phyloP scores from a whole-genome alignment of 179 eudicot genomes.

The Nepenthes alata region DNA sequence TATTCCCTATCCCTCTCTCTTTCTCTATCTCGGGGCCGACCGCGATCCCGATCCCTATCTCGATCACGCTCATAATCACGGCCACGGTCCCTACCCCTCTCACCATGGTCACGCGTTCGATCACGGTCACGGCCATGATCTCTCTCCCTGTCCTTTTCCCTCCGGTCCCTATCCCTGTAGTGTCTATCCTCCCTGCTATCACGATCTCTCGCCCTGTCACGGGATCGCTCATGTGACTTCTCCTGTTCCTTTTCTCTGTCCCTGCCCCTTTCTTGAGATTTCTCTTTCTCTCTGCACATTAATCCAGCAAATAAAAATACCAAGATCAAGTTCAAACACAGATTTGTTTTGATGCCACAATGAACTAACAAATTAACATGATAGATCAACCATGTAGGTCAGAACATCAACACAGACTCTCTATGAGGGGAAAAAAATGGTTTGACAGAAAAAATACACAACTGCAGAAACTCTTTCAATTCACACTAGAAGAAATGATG shows the following conservation, averaged over 20 bases:
- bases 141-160: slow-evolving; percentile 41
- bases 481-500: too few species aligned
- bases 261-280: slow-evolving; percentile 72
- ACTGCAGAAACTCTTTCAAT: too few species aligned
- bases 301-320: neutral
- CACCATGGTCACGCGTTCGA: slow-evolving; percentile 23
- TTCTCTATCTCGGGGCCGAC: slow-evolving; percentile 31
- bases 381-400: too few species aligned
- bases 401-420: too few species aligned
- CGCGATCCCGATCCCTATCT: slow-evolving; percentile 41
- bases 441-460: too few species aligned
- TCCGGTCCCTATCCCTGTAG: slow-evolving; percentile 76
- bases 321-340: neutral
- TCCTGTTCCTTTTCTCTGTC: slow-evolving; percentile 56
- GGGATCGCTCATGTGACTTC: slow-evolving; percentile 75
- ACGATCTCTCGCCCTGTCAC: slow-evolving; percentile 75
- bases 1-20: slow-evolving; percentile 45
- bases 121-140: slow-evolving; percentile 26
- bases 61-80: slow-evolving; percentile 45
- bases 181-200: slow-evolving; percentile 76
- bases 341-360: neutral
- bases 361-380: neutral
- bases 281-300: slow-evolving; percentile 58
- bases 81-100: slow-evolving; percentile 39
- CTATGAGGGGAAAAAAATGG: too few species aligned